Conservation (phyloP, 1,139 yeast genomes). For the Blastobotrys aristatus region DNA sequence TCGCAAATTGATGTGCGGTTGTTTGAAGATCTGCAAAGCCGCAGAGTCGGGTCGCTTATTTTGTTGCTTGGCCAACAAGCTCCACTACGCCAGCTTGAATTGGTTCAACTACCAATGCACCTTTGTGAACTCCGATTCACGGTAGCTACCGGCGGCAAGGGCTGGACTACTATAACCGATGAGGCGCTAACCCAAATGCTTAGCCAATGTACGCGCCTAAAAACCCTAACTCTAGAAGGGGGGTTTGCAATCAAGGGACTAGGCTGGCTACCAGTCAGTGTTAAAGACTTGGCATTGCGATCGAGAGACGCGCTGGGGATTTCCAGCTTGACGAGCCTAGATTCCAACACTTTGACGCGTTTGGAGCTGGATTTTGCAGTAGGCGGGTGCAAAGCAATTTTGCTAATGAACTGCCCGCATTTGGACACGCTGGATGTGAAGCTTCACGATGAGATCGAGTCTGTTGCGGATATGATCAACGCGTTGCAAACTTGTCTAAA, state of each 20-base stretch:
- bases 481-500: background rate
- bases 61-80: background rate
- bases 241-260: background rate
- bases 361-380: background rate
- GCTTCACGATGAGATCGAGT: slow-evolving; percentile 1
- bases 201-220: background rate
- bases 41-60: background rate
- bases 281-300: background rate
- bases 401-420: slow-evolving; percentile 1
- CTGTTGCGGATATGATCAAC: background rate
- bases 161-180: slow-evolving; percentile 1
- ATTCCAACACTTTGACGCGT: background rate
- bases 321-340: background rate
- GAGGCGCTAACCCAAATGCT: background rate
- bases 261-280: slow-evolving; percentile 2
- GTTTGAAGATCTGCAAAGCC: background rate
- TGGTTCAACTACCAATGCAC: background rate
- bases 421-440: background rate
- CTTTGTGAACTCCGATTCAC: background rate
- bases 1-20: background rate
- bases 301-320: background rate
- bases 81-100: background rate
- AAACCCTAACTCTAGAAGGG: background rate
- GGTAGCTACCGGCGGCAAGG: background rate
- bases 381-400: background rate